Base-by-base conservation (phyloP, 2,329 filamentous ascomycete species). In the Alternaria sp. region DNA sequence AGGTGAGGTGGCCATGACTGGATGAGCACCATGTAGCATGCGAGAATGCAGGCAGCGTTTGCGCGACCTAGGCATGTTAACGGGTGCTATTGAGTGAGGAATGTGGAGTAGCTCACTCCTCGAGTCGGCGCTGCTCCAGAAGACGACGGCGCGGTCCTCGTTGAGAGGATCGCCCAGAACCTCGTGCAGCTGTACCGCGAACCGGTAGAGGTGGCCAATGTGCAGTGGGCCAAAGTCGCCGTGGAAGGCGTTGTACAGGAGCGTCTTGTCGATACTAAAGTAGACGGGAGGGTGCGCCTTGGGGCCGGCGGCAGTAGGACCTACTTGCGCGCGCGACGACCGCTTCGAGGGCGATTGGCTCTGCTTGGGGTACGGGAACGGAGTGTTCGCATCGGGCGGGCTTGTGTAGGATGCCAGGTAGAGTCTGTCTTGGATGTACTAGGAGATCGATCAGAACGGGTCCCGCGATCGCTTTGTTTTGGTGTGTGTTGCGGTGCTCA, bases 1-100 rank as follows among this genome's bases (percentile, higher is more conserved):
- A 98, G 85, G 84, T 99, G 96, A 56, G 96, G 96, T 50, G 96
- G 93, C 96, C 96, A 99, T 45, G 92, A 93, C 83, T 99, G 96
- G 73, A 99, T 97, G 68, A 99, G 84, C 46, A 99, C 94, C 94
- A 99, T 98, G 83, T 99, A 99, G 84, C 93, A 97, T 58, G 96
- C 95, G 49, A 99, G 88, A 76, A 99, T 87, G 79, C 94, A 97
- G 26, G 96, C 93, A 51, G 96, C 93, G 81, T 99, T 99, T 69
- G 92, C 92, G 78, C 96, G 91, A 79, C 91, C 91, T 94, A 62
- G 25, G 23, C 30, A 49, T 58, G 67, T 79, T 49, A 78, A 67
- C 63, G 49, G 47, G 45, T 50, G 46, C 25, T 45, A 17, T 23
- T 45, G 44, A 59, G 30, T 1, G 36, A 57, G 17, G 25, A 40